These are phyloP conservation scores for Glycine tomentella DNA, from an alignment of 306 rosid genomes.

Conservation along the genomic window DNA sequence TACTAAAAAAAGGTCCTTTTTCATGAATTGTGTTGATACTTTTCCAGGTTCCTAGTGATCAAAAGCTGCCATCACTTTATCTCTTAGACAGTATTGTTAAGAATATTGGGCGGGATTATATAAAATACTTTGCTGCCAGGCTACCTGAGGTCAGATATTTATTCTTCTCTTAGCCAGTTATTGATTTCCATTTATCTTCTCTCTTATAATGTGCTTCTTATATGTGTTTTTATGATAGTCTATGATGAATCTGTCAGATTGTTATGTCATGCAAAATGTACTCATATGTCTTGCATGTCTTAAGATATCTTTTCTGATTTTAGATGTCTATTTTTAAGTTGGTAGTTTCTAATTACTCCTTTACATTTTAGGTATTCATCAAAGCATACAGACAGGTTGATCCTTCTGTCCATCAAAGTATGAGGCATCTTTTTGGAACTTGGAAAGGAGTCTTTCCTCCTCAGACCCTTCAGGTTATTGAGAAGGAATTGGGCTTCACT, in stretches of 20 bases:
- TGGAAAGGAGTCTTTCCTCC: slow-evolving; percentile 94
- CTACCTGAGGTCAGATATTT: slow-evolving; percentile 87
- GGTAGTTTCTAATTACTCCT: slow-evolving; percentile 37
- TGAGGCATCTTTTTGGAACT: slow-evolving; percentile 97
- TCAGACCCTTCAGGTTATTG: slow-evolving; percentile 79
- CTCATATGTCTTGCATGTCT: not conserved
- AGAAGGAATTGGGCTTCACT: slow-evolving; percentile 80
- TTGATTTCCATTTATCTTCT: slow-evolving; percentile 16
- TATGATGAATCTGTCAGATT: not conserved
- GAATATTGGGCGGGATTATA: slow-evolving; percentile 92
- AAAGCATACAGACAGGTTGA: slow-evolving; percentile 89
- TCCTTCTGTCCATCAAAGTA: slow-evolving; percentile 70
- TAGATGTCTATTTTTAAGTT: slow-evolving; percentile 27
- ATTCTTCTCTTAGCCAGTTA: not conserved
- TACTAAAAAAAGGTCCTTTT: slow-evolving; percentile 25
- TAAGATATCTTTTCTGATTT: not conserved
- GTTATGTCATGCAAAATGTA: not conserved
- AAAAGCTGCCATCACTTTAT: slow-evolving; percentile 94
- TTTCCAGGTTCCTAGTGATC: slow-evolving; percentile 91
- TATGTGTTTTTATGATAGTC: not conserved
- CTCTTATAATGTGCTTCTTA: not conserved
- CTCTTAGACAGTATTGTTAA: slow-evolving; percentile 95
- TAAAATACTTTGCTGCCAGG: slow-evolving; percentile 77
- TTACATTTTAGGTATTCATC: slow-evolving; percentile 79
- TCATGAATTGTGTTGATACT: slow-evolving; percentile 36